Conservation (phyloP, 2,329 filamentous ascomycete genomes). For the Ophiobolus disseminans region DNA sequence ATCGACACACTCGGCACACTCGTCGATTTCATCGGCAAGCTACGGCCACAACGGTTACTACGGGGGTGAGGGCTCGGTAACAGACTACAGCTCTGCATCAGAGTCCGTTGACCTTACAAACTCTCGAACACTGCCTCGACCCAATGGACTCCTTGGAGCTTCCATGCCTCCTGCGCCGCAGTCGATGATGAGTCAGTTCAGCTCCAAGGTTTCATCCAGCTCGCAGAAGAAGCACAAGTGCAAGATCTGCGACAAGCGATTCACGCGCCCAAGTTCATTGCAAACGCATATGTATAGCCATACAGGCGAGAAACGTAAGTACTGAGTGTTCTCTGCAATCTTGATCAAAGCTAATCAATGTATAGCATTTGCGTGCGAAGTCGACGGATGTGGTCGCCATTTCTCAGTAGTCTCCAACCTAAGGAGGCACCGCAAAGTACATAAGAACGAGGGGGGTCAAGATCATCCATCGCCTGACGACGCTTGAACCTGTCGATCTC, state of each 20-base stretch:
- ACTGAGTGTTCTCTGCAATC: neutral
- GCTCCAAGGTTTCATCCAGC: slow-evolving; percentile 92
- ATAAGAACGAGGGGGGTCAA: slow-evolving; percentile 72
- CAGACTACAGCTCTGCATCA: slow-evolving; percentile 91
- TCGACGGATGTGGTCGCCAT: slow-evolving; percentile 91
- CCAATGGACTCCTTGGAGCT: slow-evolving; percentile 67
- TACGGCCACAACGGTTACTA: slow-evolving; percentile 85
- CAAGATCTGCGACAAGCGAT: slow-evolving; percentile 98
- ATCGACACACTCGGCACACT: slow-evolving; percentile 80
- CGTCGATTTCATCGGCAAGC: slow-evolving; percentile 84
- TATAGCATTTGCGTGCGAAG: slow-evolving; percentile 88
- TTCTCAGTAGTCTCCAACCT: slow-evolving; percentile 98
- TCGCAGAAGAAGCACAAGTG: slow-evolving; percentile 99
- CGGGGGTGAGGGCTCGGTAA: slow-evolving; percentile 79
- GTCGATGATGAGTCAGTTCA: slow-evolving; percentile 99
- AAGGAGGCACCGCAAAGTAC: slow-evolving; percentile 92
- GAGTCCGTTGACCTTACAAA: slow-evolving; percentile 81
- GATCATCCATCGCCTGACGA: slow-evolving; percentile 59
- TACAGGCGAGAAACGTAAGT: slow-evolving; percentile 96
- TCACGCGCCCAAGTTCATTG: slow-evolving; percentile 90
- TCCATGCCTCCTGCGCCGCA: slow-evolving; percentile 82
- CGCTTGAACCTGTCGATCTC: slow-evolving; percentile 40
- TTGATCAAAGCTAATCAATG: slow-evolving; percentile 12
- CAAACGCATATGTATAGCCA: slow-evolving; percentile 99
- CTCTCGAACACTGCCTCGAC: slow-evolving; percentile 83